Evolutionary conservation across 1,139 yeast species (phyloP), one percentile per base, ranked within the genome.

Genomic region (Kurtzmaniella quercitrusa): DNA sequence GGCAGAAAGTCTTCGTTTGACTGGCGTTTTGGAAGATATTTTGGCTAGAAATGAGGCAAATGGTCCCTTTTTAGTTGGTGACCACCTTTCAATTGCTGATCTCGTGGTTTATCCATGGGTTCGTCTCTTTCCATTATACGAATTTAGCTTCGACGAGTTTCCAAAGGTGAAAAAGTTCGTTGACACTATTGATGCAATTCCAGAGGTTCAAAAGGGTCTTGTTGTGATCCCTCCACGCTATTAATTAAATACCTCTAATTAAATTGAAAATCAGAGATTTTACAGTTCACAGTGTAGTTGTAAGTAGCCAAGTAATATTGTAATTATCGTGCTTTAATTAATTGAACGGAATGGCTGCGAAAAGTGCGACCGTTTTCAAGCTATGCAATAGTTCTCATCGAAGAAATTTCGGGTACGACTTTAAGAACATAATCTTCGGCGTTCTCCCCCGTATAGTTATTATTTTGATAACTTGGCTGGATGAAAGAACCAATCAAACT

Each of bases 371-470:
- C 19, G 3, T n/a, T 28, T 35, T 45, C 16, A 38, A 26, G 16
- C 16, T 5, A n/a, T n/a, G n/a, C n/a, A n/a, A 38, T 16, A 18
- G 44, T 42, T 18, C 18, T 40, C 50, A 50, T 41, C 5, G 48
- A 33, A 12, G 36, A 38, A 1, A 35, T 7, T 21, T 45, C 52
- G 2, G 65, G 66, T 22, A 45, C 48, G 1, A 41, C 53, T 40
- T 58, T 38, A 9, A 50, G 45, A n/a, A 62, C 47, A 21, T 38
- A 34, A 2, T 38, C 15, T 2, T 66, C 66, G 3, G 66, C 66
- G 23, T 62, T 58, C 0, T 63, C 62, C 0, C 86, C 88, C 0
- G 87, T 82, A 52, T 82, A 87, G 53, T 82, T 80, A 47, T 80
- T 78, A 38, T 71, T 65, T 53, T 80, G 86, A 32, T 59, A 52